Conservation (phyloP, 2,329 filamentous ascomycete species). For the Orbilia brochopaga region DNA sequence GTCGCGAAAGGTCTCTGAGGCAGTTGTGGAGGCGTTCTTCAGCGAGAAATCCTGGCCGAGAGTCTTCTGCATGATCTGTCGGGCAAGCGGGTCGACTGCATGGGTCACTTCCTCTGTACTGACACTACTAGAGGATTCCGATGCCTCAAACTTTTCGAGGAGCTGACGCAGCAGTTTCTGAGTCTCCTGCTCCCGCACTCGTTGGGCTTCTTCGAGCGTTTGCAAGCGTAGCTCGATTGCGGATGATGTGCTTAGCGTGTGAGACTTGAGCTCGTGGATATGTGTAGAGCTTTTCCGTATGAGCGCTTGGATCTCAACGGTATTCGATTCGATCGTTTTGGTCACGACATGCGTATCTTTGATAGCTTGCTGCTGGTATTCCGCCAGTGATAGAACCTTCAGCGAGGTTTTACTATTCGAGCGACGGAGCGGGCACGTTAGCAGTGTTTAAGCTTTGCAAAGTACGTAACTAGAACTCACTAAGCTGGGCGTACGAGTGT, state of each 20-base stretch:
- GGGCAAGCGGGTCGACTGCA: conserved; percentile 32
- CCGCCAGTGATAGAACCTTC: conserved; percentile 34
- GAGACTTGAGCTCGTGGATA: conserved; percentile 13
- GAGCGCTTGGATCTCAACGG: conserved; percentile 26
- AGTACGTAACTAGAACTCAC: conserved; percentile 36
- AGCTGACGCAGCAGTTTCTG: conserved; percentile 41
- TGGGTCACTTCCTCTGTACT: conserved; percentile 24
- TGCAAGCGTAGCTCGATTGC: conserved; percentile 30
- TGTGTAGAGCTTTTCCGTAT: conserved; percentile 28
- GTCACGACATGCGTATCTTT: conserved; percentile 14
- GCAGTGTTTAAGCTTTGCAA: neutral
- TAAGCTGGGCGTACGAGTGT: conserved; percentile 49
- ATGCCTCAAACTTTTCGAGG: conserved; percentile 24
- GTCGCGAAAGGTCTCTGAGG: neutral
- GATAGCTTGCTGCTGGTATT: conserved; percentile 28
- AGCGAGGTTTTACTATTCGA: conserved; percentile 45
- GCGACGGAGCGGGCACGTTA: conserved; percentile 2
- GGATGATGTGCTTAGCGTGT: conserved; percentile 10
- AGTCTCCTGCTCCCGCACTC: conserved; percentile 31
- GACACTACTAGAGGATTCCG: conserved; percentile 17
- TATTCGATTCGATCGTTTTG: conserved; percentile 29
- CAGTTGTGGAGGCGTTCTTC: conserved; percentile 8
- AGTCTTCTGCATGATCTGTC: conserved; percentile 41
- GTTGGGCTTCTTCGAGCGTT: conserved; percentile 17
- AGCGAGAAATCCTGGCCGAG: conserved; percentile 20